Conservation (phyloP, 2,329 filamentous ascomycete genomes). For the Aspergillus fumigatus region DNA sequence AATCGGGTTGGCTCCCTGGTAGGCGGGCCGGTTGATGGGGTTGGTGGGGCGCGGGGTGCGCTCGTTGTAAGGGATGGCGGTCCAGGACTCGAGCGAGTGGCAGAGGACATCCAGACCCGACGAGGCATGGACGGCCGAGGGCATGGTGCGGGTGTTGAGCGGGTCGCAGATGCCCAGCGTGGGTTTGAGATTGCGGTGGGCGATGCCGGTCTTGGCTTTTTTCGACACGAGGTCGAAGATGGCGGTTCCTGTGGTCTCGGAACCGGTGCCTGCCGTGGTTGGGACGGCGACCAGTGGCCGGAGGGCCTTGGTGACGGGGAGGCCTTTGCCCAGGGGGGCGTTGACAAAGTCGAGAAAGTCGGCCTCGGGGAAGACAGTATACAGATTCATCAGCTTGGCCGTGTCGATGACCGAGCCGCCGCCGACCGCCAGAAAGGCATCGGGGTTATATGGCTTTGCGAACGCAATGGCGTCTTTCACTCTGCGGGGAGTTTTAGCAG, state of each 20-base stretch:
- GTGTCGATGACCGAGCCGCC: constrained; percentile 96
- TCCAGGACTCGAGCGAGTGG: constrained; percentile 95
- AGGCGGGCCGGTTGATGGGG: constrained; percentile 85
- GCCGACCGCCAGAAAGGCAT: constrained; percentile 89
- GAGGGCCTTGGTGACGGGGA: constrained; percentile 66
- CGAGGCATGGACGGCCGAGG: constrained; percentile 82
- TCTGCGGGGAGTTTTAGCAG: constrained; percentile 41
- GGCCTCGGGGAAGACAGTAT: constrained; percentile 83
- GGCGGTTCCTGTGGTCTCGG: constrained; percentile 93
- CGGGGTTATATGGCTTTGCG: constrained; percentile 72
- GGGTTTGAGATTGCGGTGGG: constrained; percentile 91
- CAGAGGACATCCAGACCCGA: constrained; percentile 94
- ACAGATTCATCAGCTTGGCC: constrained; percentile 97
- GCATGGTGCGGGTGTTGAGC: constrained; percentile 94
- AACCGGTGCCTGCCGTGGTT: constrained; percentile 81
- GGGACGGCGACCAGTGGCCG: constrained; percentile 77
- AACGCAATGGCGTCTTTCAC: constrained; percentile 87
- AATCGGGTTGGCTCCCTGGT: constrained; percentile 96
- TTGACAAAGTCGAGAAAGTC: constrained; percentile 98
- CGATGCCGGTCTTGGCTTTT: constrained; percentile 91
- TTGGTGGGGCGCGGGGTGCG: constrained; percentile 79
- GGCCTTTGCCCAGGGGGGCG: constrained; percentile 80
- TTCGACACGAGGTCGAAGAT: constrained; percentile 93
- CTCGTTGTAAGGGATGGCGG: constrained; percentile 90
- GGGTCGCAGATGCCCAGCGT: constrained; percentile 83